phyloP scores from a whole-genome alignment of 352 stramenopile species.

The Phytophthora tubulina region DNA sequence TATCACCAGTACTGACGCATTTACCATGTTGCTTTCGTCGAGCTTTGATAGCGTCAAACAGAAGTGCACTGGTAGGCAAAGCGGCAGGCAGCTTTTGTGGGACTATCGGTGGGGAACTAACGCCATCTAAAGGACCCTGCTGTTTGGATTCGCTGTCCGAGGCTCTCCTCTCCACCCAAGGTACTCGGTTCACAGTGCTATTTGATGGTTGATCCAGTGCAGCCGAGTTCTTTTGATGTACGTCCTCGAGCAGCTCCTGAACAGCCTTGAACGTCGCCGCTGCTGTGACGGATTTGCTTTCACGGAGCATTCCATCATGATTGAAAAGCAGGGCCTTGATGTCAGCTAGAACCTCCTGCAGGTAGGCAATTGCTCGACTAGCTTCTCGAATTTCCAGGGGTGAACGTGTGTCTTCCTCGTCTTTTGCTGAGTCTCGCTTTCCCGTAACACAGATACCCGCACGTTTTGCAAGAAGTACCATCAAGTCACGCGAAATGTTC shows the following conservation, averaged over 20 bases:
- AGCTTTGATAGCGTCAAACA: slow-evolving; percentile 62
- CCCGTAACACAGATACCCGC: slow-evolving; percentile 71
- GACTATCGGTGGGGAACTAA: neutral
- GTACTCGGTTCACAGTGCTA: slow-evolving; percentile 30
- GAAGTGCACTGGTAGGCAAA: slow-evolving; percentile 42
- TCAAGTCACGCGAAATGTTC: slow-evolving; percentile 49
- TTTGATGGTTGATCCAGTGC: slow-evolving; percentile 5
- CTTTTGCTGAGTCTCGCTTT: slow-evolving; percentile 62
- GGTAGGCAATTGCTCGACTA: slow-evolving; percentile 20
- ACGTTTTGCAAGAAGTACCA: slow-evolving; percentile 61
- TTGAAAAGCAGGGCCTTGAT: slow-evolving; percentile 41
- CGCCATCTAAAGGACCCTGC: neutral
- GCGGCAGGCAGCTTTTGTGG: neutral
- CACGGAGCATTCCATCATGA: slow-evolving; percentile 21
- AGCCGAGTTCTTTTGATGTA: slow-evolving; percentile 50
- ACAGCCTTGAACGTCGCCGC: slow-evolving; percentile 34
- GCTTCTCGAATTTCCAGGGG: slow-evolving; percentile 46
- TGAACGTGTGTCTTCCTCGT: slow-evolving; percentile 59
- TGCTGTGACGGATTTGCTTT: slow-evolving; percentile 26
- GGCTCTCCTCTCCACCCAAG: slow-evolving; percentile 42
- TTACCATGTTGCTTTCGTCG: slow-evolving; percentile 43
- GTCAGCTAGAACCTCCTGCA: slow-evolving; percentile 51
- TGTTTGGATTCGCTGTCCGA: neutral
- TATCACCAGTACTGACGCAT: slow-evolving; percentile 5
- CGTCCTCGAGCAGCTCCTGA: slow-evolving; percentile 53